Conservation (phyloP, 768 basidiomycete genomes). For the Clitopilus passeckerianus region DNA sequence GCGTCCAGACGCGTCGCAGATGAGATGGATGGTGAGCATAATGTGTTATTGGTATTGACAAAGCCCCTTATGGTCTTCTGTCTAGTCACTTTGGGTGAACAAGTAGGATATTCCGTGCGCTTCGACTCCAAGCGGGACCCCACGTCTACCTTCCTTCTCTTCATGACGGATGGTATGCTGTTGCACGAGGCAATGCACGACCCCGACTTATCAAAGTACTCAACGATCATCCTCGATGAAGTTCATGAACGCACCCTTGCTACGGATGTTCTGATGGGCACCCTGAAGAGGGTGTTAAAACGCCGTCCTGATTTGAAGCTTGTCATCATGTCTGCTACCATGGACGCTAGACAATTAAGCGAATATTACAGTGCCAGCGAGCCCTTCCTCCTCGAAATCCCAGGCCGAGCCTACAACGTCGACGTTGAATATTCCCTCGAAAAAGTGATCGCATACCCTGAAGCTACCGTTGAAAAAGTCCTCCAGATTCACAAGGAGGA, state of each 20-base stretch:
- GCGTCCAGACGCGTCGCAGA: constrained; percentile 98
- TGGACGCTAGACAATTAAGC: constrained; percentile 95
- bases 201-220: constrained; percentile 83
- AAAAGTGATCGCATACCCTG: constrained; percentile 92
- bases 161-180: constrained; percentile 99
- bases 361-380: constrained; percentile 75
- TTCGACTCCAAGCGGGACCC: constrained; percentile 95
- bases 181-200: constrained; percentile 99
- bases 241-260: constrained; percentile 97
- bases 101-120: constrained; percentile 97
- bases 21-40: constrained; percentile 89
- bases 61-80: not conserved
- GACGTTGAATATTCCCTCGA: constrained; percentile 93
- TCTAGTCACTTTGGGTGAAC: constrained; percentile 83
- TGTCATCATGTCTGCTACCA: constrained; percentile 97
- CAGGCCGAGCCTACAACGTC: constrained; percentile 91
- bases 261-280: constrained; percentile 97
- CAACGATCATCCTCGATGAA: constrained; percentile 99
- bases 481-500: constrained; percentile 97
- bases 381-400: constrained; percentile 68
- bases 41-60: not conserved
- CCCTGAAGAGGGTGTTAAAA: constrained; percentile 81
- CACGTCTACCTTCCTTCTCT: constrained; percentile 92
- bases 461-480: constrained; percentile 93
- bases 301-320: constrained; percentile 88